phyloP scores from a whole-genome alignment of 495 filamentous ascomycete species.

The Parathielavia hyrcaniae region DNA sequence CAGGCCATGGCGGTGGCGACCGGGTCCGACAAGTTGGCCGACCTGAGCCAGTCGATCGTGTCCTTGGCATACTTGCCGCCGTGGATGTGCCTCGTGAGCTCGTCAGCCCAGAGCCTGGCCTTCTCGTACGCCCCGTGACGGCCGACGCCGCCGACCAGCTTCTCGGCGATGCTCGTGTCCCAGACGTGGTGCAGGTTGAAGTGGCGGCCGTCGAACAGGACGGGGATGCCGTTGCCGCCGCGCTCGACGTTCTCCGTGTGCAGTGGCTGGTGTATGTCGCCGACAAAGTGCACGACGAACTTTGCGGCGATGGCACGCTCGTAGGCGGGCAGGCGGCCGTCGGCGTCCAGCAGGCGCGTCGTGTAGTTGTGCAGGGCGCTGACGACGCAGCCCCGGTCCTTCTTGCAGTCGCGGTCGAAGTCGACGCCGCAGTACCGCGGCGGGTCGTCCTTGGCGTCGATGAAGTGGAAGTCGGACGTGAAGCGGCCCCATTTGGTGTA shows the following conservation, averaged over 20 bases:
- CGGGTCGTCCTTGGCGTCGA: conserved; percentile 62
- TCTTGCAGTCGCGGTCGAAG: conserved; percentile 56
- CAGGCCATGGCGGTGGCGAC: conserved; percentile 49
- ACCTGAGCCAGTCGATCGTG: conserved; percentile 44
- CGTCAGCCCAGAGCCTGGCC: conserved; percentile 48
- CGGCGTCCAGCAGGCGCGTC: conserved; percentile 40
- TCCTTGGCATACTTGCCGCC: conserved; percentile 41
- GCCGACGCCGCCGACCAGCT: conserved; percentile 45
- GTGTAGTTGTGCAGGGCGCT: conserved; percentile 57
- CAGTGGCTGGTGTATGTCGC: conserved; percentile 61
- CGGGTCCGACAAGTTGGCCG: conserved; percentile 46
- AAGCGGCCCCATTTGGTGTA: conserved; percentile 54
- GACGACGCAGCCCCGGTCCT: conserved; percentile 53
- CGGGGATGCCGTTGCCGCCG: conserved; percentile 57
- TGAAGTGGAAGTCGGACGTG: conserved; percentile 59
- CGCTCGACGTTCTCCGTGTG: conserved; percentile 54
- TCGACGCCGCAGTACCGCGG: conserved; percentile 54
- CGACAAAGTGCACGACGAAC: conserved; percentile 59
- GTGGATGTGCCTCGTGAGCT: conserved; percentile 47
- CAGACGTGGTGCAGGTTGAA: conserved; percentile 57
- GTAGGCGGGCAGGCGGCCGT: conserved; percentile 30
- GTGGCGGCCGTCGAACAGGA: conserved; percentile 46
- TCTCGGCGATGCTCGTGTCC: conserved; percentile 57
- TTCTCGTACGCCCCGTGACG: conserved; percentile 37
- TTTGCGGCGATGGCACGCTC: conserved; percentile 50